These are phyloP conservation scores for Nigrograna mackinnonii DNA, from an alignment of 2,329 filamentous ascomycete genomes.

Conservation along the genomic window DNA sequence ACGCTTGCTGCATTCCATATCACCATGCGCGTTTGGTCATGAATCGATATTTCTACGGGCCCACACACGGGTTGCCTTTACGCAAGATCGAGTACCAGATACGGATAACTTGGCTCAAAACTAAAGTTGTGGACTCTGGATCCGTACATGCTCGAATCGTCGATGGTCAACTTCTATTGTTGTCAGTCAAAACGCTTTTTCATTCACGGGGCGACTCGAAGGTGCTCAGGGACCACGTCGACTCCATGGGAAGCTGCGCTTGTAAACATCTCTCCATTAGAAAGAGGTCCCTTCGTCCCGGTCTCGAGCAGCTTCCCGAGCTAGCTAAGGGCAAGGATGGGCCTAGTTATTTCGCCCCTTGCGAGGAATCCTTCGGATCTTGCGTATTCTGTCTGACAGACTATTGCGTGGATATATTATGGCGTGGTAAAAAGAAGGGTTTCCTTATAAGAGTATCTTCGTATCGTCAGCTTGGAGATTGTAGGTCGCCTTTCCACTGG, in stretches of 20 bases:
- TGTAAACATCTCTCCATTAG: conserved; percentile 14
- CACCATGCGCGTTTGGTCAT: conserved; percentile 21
- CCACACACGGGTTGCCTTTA: conserved; percentile 14
- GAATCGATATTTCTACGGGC: conserved; percentile 21
- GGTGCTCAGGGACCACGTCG: conserved; percentile 12
- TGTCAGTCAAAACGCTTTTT: conserved; percentile 10
- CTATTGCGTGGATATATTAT: conserved; percentile 18
- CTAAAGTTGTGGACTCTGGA: conserved; percentile 3
- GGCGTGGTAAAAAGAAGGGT: conserved; percentile 14
- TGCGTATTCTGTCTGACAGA: conserved; percentile 20
- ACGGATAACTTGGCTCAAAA: accelerated
- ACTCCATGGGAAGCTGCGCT: conserved; percentile 2
- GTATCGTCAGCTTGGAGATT: conserved; percentile 19
- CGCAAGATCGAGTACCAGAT: conserved; percentile 9
- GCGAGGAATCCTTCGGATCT: conserved; percentile 15
- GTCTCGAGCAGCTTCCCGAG: conserved; percentile 15
- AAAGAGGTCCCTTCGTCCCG: conserved; percentile 1
- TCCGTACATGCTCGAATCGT: conserved; percentile 17
- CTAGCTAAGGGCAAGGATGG: conserved; percentile 11
- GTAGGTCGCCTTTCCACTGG: conserved; percentile 19
- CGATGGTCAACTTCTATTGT: conserved; percentile 18
- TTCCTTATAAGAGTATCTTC: conserved; percentile 12
- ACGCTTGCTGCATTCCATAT: conserved; percentile 11
- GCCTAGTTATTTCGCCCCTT: conserved; percentile 10
- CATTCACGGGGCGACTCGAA: conserved; percentile 12